phyloP scores from a whole-genome alignment of 1,139 yeast genomes.

The Saccharomyces pastorianus region DNA sequence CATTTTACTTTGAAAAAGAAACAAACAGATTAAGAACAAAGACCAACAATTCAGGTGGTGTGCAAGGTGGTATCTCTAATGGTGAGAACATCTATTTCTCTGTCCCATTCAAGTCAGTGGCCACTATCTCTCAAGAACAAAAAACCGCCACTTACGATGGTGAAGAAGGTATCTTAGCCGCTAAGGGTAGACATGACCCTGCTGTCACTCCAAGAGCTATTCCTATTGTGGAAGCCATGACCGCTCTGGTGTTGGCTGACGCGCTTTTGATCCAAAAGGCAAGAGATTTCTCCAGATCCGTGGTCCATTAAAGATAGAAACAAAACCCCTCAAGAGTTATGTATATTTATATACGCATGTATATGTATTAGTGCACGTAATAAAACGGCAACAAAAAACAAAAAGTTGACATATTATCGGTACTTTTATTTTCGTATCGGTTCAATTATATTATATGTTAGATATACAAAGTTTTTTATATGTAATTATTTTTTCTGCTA shows the following conservation, averaged over 20 bases:
- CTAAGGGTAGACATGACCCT: conserved; percentile 97
- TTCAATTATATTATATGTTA: background rate
- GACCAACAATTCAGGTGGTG: conserved; percentile 93
- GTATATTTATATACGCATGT: background rate
- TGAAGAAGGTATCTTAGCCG: conserved; percentile 75
- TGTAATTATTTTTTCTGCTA: background rate
- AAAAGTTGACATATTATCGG: background rate
- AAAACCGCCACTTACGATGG: conserved; percentile 84
- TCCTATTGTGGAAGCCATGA: conserved; percentile 97
- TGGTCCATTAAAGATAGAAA: conserved; percentile 13
- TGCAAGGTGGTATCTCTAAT: conserved; percentile 95
- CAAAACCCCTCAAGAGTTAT: background rate
- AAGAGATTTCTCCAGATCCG: conserved; percentile 43
- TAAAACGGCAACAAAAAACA: background rate
- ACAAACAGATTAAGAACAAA: conserved; percentile 62
- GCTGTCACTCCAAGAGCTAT: conserved; percentile 97
- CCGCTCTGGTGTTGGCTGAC: conserved; percentile 87
- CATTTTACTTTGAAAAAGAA: conserved; percentile 54
- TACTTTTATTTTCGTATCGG: background rate
- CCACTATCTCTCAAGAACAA: conserved; percentile 92
- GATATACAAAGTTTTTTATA: background rate
- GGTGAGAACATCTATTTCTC: conserved; percentile 93
- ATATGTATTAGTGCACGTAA: background rate
- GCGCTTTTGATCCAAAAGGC: conserved; percentile 77
- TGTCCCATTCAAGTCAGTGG: conserved; percentile 96